Evolutionary conservation across 2,329 filamentous ascomycete genomes (phyloP).

Genomic region (Lachnellula arida): DNA sequence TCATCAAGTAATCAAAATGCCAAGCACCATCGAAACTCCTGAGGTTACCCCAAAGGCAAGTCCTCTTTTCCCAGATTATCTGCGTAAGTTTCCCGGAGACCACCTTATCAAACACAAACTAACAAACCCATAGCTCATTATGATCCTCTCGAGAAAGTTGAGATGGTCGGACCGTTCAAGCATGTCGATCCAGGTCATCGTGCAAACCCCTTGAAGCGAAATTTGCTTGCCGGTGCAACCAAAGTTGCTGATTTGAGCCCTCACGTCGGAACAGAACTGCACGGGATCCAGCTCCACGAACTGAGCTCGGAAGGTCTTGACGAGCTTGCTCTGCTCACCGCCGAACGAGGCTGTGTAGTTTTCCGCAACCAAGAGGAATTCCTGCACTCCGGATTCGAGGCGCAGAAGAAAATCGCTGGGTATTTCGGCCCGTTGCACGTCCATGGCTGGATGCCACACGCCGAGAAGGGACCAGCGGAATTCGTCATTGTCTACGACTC

Average conservation of each 20-base stretch:
- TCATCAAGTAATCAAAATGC: background rate
- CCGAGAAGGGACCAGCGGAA: conserved; percentile 40
- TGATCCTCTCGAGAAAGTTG: conserved; percentile 26
- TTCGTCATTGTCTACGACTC: conserved; percentile 44
- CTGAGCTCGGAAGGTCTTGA: conserved; percentile 41
- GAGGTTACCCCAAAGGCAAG: background rate
- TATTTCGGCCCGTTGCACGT: conserved; percentile 79
- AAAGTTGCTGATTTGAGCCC: conserved; percentile 26
- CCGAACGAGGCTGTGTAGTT: conserved; percentile 46
- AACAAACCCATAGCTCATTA: conserved; percentile 18
- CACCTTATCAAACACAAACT: background rate
- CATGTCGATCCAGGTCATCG: conserved; percentile 70
- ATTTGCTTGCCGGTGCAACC: conserved; percentile 61
- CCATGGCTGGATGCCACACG: conserved; percentile 42
- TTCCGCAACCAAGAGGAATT: conserved; percentile 67
- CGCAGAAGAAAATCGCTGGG: conserved; percentile 61
- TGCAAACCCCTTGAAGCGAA: conserved; percentile 62
- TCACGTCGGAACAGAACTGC: conserved; percentile 32
- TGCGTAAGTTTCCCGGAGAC: conserved; percentile 13
- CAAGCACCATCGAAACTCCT: background rate
- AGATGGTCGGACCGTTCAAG: conserved; percentile 46
- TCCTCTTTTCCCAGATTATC: conserved; percentile 23
- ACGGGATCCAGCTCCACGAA: conserved; percentile 39
- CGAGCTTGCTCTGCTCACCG: conserved; percentile 43
- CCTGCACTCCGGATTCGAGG: conserved; percentile 59